Percentiles rank a stretch among this genome's conserved stretches.
phyloP scores from a whole-genome alignment of 1,284 basidiomycete species.

The Quambalaria eucalypti region DNA sequence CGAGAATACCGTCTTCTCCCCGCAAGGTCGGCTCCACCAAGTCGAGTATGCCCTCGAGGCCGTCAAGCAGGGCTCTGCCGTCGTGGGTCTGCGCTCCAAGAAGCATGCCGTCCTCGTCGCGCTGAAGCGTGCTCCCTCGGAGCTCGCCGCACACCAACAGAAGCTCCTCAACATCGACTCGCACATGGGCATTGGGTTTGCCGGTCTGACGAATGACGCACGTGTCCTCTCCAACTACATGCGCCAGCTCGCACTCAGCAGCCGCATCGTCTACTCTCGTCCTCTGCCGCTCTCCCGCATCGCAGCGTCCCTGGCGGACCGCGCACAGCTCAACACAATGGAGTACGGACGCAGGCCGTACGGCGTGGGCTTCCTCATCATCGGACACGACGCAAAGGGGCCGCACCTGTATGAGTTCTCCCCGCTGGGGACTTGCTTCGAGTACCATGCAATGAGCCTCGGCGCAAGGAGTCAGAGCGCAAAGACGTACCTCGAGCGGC shows the following conservation, averaged over 20 bases:
- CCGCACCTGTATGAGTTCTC: conserved; percentile 98
- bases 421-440: conserved; percentile 91
- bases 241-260: conserved; percentile 95
- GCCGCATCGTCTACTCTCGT: conserved; percentile 86
- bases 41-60: conserved; percentile 99
- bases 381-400: conserved; percentile 86
- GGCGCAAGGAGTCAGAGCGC: conserved; percentile 94
- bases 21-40: conserved; percentile 60
- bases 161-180: conserved; percentile 99
- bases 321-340: conserved; percentile 98
- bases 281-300: conserved; percentile 88
- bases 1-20: conserved; percentile 46
- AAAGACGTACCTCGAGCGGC: conserved; percentile 94
- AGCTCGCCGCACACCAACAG: conserved; percentile 96
- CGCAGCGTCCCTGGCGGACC: conserved; percentile 87
- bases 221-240: conserved; percentile 84
- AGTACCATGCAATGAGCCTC: conserved; percentile 97
- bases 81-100: conserved; percentile 86
- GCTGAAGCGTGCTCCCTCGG: conserved; percentile 96
- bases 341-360: conserved; percentile 96
- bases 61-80: conserved; percentile 97
- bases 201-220: conserved; percentile 93
- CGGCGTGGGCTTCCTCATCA: conserved; percentile 95
- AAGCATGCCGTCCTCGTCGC: conserved; percentile 90
- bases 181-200: conserved; percentile 96